Conservation (phyloP, 2,329 filamentous ascomycete genomes). For the Colletotrichum sidae region DNA sequence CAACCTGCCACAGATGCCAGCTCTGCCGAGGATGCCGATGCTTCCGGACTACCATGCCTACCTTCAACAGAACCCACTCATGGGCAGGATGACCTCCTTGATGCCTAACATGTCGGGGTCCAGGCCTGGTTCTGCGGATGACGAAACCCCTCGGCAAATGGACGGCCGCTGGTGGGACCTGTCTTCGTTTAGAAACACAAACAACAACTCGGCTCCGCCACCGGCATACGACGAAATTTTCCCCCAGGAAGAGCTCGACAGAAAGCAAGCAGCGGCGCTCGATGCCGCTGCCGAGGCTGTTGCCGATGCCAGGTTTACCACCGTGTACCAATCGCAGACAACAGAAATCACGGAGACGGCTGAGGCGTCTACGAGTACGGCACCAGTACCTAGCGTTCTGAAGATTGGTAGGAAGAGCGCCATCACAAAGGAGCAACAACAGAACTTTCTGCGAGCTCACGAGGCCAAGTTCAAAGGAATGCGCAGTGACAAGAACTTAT, state of each 20-base stretch:
- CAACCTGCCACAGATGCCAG: slow-evolving; percentile 67
- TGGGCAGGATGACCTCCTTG: slow-evolving; percentile 78
- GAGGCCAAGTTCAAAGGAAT: slow-evolving; percentile 73
- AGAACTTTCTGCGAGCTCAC: slow-evolving; percentile 70
- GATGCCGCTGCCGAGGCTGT: slow-evolving; percentile 69
- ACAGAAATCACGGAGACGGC: slow-evolving; percentile 54
- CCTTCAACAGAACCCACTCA: slow-evolving; percentile 68
- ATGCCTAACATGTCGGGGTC: slow-evolving; percentile 72
- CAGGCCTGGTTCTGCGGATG: slow-evolving; percentile 60
- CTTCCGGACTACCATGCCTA: slow-evolving; percentile 80
- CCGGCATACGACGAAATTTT: slow-evolving; percentile 86
- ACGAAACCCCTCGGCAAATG: slow-evolving; percentile 54
- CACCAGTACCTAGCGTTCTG: slow-evolving; percentile 53
- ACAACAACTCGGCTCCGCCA: slow-evolving; percentile 64
- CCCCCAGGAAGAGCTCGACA: slow-evolving; percentile 65
- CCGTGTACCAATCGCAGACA: slow-evolving; percentile 59
- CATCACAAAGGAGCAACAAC: slow-evolving; percentile 74
- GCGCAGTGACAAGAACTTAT: slow-evolving; percentile 73
- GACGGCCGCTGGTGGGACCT: slow-evolving; percentile 77
- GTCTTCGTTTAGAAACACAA: slow-evolving; percentile 63
- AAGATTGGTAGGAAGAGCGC: slow-evolving; percentile 72
- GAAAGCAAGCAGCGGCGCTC: slow-evolving; percentile 68
- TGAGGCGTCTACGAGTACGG: slow-evolving; percentile 40
- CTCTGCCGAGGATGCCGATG: slow-evolving; percentile 68
- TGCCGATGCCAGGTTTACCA: slow-evolving; percentile 68